A percentile compares a stretch with the other conserved stretches of the same genome.
These are phyloP conservation scores for Aspergillus intermedius DNA, from an alignment of 2,329 filamentous ascomycete genomes.

Conservation along the genomic window DNA sequence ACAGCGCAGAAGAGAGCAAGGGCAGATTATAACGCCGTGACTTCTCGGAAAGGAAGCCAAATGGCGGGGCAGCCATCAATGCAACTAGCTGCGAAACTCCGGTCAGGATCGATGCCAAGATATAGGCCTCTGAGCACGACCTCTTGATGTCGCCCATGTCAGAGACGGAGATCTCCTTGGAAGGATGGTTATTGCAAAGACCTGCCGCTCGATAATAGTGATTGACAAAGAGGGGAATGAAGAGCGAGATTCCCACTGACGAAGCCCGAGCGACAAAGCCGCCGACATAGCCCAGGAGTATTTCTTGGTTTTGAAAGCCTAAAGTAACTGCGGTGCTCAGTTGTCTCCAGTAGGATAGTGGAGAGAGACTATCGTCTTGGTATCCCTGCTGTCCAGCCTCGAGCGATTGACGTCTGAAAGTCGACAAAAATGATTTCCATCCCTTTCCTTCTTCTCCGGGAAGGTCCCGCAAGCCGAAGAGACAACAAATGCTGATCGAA, in stretches of 20 bases:
- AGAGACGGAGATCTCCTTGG: constrained; percentile 21
- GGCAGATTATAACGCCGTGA: constrained; percentile 64
- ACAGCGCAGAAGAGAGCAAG: constrained; percentile 61
- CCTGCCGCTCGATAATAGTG: constrained; percentile 78
- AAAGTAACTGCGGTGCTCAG: constrained; percentile 59
- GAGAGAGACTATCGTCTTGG: constrained; percentile 3
- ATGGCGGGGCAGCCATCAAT: constrained; percentile 74
- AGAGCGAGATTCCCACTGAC: constrained; percentile 89
- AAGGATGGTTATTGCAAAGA: constrained; percentile 56
- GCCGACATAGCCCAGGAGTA: constrained; percentile 81
- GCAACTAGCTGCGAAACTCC: constrained; percentile 84
- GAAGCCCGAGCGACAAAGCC: constrained; percentile 93
- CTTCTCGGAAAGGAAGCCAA: constrained; percentile 75
- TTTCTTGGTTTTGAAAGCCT: constrained; percentile 68
- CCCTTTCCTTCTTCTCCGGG: constrained; percentile 73
- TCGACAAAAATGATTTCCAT: constrained; percentile 49
- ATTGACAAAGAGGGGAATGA: constrained; percentile 89
- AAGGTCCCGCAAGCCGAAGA: constrained; percentile 63
- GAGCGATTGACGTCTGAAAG: background rate
- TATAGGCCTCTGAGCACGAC: constrained; percentile 79
- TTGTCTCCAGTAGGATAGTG: constrained; percentile 43
- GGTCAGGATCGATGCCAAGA: constrained; percentile 77
- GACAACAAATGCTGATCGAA: constrained; percentile 65
- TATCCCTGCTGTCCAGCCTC: constrained; percentile 1
- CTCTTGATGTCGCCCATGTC: constrained; percentile 63